A percentile compares a stretch with the other conserved stretches of the same genome.
Conservation (phyloP, 75 land plant genomes). For the Azolla pinnata region DNA sequence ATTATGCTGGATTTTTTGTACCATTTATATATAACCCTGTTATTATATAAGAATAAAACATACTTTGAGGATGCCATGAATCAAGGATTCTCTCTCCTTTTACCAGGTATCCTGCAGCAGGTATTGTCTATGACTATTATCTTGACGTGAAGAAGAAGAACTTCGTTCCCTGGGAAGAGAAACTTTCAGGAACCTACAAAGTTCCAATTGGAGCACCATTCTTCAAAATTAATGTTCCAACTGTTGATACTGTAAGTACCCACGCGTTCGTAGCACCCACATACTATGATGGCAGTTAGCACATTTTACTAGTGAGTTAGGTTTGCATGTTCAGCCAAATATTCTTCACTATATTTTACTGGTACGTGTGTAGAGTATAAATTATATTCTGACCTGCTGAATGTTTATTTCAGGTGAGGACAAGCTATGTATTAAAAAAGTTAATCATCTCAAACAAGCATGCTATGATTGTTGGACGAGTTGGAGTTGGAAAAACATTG, state of each 20-base stretch:
- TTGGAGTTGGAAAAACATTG: conserved; percentile 31
- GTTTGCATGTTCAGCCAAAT: too few species aligned
- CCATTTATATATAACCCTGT: too few species aligned
- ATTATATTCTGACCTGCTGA: too few species aligned
- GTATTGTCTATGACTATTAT: conserved; percentile 26
- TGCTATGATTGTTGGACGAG: conserved; percentile 24
- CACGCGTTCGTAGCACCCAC: too few species aligned
- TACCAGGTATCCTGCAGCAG: conserved; percentile 26
- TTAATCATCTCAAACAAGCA: conserved; percentile 18
- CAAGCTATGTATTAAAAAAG: conserved; percentile 21
- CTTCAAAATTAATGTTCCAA: conserved; percentile 27
- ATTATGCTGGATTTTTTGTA: too few species aligned
- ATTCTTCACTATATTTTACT: too few species aligned
- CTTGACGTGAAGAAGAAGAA: conserved; percentile 21
- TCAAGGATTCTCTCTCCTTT: not conserved
- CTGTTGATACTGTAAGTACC: conserved; percentile 27
- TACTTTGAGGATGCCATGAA: too few species aligned
- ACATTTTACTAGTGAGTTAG: too few species aligned
- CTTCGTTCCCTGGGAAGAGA: conserved; percentile 27
- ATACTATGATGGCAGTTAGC: too few species aligned
- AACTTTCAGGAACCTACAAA: conserved; percentile 16
- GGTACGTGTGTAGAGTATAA: too few species aligned
- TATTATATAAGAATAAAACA: not conserved
- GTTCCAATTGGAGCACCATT: conserved; percentile 27
- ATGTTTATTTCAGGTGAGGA: conserved; percentile 15